A percentile compares a stretch with the other conserved stretches of the same genome.
Evolutionary conservation across 2,329 filamentous ascomycete species (phyloP).

Genomic region (Boeremia lycopersici): DNA sequence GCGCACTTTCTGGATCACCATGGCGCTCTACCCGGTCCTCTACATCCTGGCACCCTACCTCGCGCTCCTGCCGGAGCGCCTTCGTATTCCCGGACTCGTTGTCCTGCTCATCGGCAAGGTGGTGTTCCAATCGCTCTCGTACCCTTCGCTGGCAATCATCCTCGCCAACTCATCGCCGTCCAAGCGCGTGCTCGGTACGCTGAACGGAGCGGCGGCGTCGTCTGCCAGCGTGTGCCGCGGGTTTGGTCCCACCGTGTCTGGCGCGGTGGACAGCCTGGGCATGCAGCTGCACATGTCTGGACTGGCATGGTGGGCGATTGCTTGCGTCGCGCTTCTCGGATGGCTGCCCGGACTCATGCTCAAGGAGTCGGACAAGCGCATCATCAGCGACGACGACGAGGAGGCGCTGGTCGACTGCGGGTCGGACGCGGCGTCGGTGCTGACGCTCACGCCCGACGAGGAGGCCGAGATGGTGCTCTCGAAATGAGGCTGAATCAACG

Average conservation of each 20-base stretch:
- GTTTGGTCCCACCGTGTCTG: slow-evolving; percentile 86
- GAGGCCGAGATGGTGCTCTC: slow-evolving; percentile 35
- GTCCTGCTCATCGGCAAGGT: slow-evolving; percentile 86
- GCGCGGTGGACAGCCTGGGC: slow-evolving; percentile 81
- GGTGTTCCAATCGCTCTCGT: slow-evolving; percentile 87
- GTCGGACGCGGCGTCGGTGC: slow-evolving; percentile 41
- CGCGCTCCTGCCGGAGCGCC: slow-evolving; percentile 74
- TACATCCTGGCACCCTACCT: slow-evolving; percentile 91
- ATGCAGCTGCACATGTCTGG: slow-evolving; percentile 82
- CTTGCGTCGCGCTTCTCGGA: slow-evolving; percentile 74
- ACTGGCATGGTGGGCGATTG: slow-evolving; percentile 91
- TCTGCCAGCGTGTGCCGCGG: slow-evolving; percentile 88
- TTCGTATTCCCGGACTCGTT: slow-evolving; percentile 78
- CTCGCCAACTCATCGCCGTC: slow-evolving; percentile 87
- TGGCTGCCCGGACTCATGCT: slow-evolving; percentile 61
- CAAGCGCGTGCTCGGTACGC: slow-evolving; percentile 81
- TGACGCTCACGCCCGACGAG: slow-evolving; percentile 42
- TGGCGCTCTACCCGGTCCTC: slow-evolving; percentile 82
- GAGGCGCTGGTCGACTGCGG: slow-evolving; percentile 39
- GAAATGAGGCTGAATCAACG: slow-evolving; percentile 34
- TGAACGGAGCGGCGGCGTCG: slow-evolving; percentile 91
- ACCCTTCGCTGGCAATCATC: slow-evolving; percentile 87
- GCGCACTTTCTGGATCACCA: slow-evolving; percentile 79
- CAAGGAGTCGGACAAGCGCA: slow-evolving; percentile 62
- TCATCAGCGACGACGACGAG: slow-evolving; percentile 35